Evolutionary conservation across 2,329 filamentous ascomycete genomes (phyloP).

Genomic region (Metarhizium brunneum): DNA sequence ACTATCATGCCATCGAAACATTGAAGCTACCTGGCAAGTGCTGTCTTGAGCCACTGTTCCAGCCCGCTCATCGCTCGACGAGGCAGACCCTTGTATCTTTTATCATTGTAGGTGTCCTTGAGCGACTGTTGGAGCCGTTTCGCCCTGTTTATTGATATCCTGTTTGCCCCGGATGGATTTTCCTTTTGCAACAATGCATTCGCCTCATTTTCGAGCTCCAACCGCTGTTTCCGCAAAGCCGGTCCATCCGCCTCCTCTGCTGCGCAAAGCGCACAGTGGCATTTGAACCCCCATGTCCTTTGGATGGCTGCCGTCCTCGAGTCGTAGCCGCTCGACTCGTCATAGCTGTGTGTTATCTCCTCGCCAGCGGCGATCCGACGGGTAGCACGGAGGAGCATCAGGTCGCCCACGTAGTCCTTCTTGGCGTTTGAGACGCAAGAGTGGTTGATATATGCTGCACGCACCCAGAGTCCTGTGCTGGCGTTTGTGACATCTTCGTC

Average conservation of each 20-base stretch:
- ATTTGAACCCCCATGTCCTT: conserved; percentile 29
- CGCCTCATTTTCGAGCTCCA: conserved; percentile 12
- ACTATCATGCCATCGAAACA: too few species aligned
- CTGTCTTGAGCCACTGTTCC: conserved; percentile 18
- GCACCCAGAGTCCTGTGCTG: conserved; percentile 29
- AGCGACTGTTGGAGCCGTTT: conserved; percentile 15
- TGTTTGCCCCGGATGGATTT: conserved; percentile 7
- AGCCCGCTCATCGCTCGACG: conserved; percentile 12
- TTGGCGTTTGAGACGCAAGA: conserved; percentile 27
- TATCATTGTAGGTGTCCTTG: conserved; percentile 17
- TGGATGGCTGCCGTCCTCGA: conserved; percentile 10
- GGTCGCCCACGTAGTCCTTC: conserved; percentile 29
- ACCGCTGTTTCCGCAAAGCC: conserved; percentile 10
- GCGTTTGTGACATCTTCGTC: conserved; percentile 20
- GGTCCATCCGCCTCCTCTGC: conserved; percentile 18
- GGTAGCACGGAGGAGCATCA: conserved; percentile 27
- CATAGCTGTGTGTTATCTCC: conserved; percentile 25
- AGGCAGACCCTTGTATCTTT: conserved; percentile 16
- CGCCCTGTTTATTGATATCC: conserved; percentile 12
- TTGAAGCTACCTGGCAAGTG: background rate
- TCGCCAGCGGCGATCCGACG: conserved; percentile 21
- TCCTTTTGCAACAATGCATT: conserved; percentile 11
- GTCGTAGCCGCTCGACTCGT: conserved; percentile 17
- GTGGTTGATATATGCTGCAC: conserved; percentile 32
- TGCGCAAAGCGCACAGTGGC: conserved; percentile 24